A percentile compares a stretch with the other conserved stretches of the same genome.
phyloP scores from a whole-genome alignment of 1,139 yeast species.

The Suhomyces chickasaworum region DNA sequence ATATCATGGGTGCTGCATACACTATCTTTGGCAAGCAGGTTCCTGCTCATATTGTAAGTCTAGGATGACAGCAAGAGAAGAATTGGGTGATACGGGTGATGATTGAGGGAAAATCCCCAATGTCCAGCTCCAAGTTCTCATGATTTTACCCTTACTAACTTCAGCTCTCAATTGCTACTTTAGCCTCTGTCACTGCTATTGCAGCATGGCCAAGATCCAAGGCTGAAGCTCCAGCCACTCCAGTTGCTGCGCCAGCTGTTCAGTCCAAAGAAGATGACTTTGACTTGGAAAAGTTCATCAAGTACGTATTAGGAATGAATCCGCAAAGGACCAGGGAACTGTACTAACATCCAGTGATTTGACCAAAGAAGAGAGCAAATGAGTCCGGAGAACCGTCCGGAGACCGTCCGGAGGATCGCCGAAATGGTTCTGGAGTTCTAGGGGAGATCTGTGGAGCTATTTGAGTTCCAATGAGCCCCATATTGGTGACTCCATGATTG shows the following conservation, averaged over 20 bases:
- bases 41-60: conserved; percentile 63
- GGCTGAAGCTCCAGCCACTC: conserved; percentile 32
- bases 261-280: conserved; percentile 52
- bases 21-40: conserved; percentile 64
- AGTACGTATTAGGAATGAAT: conserved; percentile 48
- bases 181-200: conserved; percentile 49
- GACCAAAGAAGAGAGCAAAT: conserved; percentile 46
- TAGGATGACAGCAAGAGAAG: neutral
- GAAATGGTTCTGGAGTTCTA: neutral
- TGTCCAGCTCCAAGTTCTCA: neutral
- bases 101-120: neutral
- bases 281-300: conserved; percentile 61
- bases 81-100: neutral
- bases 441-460: neutral
- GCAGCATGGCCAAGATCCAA: conserved; percentile 45
- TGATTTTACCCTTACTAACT: conserved; percentile 14
- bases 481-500: neutral
- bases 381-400: neutral
- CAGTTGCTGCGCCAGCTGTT: conserved; percentile 31
- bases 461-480: neutral
- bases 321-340: neutral
- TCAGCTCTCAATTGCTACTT: conserved; percentile 48
- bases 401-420: too few species aligned
- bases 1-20: conserved; percentile 60
- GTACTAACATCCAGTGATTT: conserved; percentile 45